phyloP scores from a whole-genome alignment of 139 green algal genomes.

The Yamagishiella unicocca region DNA sequence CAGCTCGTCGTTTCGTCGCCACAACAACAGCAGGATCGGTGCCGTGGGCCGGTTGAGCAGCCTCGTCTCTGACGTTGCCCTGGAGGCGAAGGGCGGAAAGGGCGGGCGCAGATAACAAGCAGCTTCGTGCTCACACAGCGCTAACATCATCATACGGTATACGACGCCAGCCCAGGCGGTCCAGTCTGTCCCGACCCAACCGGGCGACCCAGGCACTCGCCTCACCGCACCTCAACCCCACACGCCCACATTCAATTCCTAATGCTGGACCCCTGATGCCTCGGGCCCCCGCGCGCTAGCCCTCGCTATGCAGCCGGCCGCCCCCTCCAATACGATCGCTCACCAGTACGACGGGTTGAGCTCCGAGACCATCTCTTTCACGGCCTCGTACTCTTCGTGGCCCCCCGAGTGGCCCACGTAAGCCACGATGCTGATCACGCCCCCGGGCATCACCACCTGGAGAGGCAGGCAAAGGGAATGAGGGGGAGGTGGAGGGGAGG shows the following conservation, averaged over 20 bases:
- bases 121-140: too few relatives aligned
- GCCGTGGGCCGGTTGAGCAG: slow-evolving; percentile 69
- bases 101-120: too few relatives aligned
- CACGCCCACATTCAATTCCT: neutral
- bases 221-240: neutral
- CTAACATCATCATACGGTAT: too few relatives aligned
- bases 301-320: too few relatives aligned
- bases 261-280: too few relatives aligned
- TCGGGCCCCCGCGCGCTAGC: too few relatives aligned
- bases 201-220: too few relatives aligned
- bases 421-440: slow-evolving; percentile 64
- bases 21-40: slow-evolving; percentile 66
- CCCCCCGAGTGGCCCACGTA: slow-evolving; percentile 78
- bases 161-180: too few relatives aligned
- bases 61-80: slow-evolving; percentile 49
- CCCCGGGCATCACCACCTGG: slow-evolving; percentile 48
- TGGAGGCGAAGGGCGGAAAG: neutral
- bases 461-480: too few relatives aligned
- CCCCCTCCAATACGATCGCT: neutral
- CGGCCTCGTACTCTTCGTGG: slow-evolving; percentile 66
- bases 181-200: too few relatives aligned
- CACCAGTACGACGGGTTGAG: slow-evolving; percentile 37
- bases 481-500: too few relatives aligned
- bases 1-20: slow-evolving; percentile 20
- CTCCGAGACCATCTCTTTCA: slow-evolving; percentile 19